Conservation (phyloP, 306 rosid genomes). For the barrel medic (Medicago truncatula) region DNA sequence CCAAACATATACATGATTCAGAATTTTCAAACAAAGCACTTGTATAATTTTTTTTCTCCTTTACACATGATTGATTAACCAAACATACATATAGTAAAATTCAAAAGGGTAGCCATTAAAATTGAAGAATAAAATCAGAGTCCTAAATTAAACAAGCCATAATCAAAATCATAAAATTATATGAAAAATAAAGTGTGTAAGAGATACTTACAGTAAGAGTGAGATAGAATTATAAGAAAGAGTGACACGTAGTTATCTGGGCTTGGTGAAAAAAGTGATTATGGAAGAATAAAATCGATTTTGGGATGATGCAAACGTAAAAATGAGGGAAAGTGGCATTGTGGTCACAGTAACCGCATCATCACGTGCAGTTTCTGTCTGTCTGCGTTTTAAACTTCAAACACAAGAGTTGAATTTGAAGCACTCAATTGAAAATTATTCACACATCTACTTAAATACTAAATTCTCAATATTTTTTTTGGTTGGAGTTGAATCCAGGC, state of each 20-base stretch:
- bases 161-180: constrained; percentile 5
- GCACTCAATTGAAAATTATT: not conserved
- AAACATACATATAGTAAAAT: not conserved
- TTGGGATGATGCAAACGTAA: constrained; percentile 9
- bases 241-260: not conserved
- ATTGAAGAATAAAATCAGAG: constrained; percentile 23
- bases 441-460: not conserved
- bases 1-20: too few relatives aligned
- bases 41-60: too few relatives aligned
- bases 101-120: not conserved
- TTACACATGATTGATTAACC: constrained; percentile 3
- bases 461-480: not conserved
- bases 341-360: not conserved
- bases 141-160: not conserved
- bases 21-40: not conserved
- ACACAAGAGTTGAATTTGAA: not conserved
- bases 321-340: constrained; percentile 28
- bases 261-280: constrained; percentile 17
- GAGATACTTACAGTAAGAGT: constrained; percentile 6
- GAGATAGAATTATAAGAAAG: not conserved
- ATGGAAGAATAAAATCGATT: not conserved
- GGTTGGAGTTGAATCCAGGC: too few relatives aligned
- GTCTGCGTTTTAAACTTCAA: not conserved
- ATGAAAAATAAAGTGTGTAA: not conserved
- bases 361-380: not conserved